phyloP scores from a whole-genome alignment of 75 land plant species.

The Gnetum montanum region DNA sequence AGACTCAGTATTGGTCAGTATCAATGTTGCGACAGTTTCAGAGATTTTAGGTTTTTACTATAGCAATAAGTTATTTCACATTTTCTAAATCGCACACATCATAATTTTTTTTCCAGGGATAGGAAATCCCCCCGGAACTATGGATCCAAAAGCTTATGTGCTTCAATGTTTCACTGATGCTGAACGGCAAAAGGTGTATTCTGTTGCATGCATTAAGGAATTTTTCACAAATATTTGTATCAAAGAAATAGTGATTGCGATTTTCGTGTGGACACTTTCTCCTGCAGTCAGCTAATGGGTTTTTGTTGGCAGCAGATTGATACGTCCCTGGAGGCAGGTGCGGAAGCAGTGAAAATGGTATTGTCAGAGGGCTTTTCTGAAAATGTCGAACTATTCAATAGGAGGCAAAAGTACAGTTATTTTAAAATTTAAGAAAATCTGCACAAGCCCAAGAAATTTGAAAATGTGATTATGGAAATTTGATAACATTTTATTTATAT shows the following conservation, averaged over 20 bases:
- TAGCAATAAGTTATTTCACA: not conserved
- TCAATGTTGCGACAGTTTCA: not conserved
- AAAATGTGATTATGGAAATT: too few species aligned
- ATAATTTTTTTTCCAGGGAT: constrained; percentile 47
- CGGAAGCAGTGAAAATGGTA: constrained; percentile 35
- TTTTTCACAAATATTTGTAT: not conserved
- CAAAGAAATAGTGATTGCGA: not conserved
- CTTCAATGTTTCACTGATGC: constrained; percentile 68
- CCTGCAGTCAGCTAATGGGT: not conserved
- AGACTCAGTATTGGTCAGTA: constrained; percentile 82
- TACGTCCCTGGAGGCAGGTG: constrained; percentile 44
- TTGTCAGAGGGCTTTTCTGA: constrained; percentile 35
- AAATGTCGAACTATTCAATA: constrained; percentile 36
- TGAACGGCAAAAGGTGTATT: constrained; percentile 59
- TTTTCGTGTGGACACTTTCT: not conserved
- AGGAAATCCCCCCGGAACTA: constrained; percentile 80
- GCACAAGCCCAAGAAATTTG: not conserved
- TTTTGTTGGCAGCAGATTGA: constrained; percentile 26
- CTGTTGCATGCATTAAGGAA: not conserved
- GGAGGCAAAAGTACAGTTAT: constrained; percentile 57
- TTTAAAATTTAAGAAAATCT: constrained; percentile 25
- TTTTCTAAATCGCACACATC: not conserved
- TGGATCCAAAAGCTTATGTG: constrained; percentile 72
- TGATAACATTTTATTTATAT: too few species aligned
- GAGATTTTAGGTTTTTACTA: not conserved